Percentiles rank a stretch among this genome's conserved stretches.
phyloP scores from a whole-genome alignment of 73 alveolate genomes.

The Paramecium primaurelia region DNA sequence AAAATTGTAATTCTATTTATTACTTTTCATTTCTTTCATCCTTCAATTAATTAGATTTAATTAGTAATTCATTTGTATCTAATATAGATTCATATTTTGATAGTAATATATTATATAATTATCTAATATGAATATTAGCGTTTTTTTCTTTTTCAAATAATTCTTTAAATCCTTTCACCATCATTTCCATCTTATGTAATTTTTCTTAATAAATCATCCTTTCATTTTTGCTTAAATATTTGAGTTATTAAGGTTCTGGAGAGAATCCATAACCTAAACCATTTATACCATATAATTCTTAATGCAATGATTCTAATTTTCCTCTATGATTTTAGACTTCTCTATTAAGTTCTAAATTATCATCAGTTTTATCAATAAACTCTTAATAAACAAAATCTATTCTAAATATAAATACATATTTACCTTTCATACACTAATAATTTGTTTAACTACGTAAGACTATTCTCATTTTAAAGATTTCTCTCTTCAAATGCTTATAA shows the following conservation, averaged over 20 bases:
- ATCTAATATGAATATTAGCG: not conserved
- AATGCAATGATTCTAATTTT: slow-evolving; percentile 23
- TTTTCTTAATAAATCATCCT: slow-evolving; percentile 52
- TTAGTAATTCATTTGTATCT: slow-evolving; percentile 40
- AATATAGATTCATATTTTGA: not conserved
- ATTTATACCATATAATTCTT: slow-evolving; percentile 36
- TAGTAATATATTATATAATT: not conserved
- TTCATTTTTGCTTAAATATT: slow-evolving; percentile 43
- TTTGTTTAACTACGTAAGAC: not conserved
- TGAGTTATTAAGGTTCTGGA: slow-evolving; percentile 32
- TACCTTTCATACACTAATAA: slow-evolving; percentile 51
- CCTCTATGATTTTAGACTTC: slow-evolving; percentile 36
- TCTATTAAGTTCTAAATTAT: not conserved
- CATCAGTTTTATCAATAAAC: slow-evolving; percentile 16
- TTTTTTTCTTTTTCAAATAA: slow-evolving; percentile 50
- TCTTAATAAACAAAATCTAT: slow-evolving; percentile 20
- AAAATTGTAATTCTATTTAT: slow-evolving; percentile 27
- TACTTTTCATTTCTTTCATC: slow-evolving; percentile 14
- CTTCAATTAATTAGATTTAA: slow-evolving; percentile 9
- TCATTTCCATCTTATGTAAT: slow-evolving; percentile 51
- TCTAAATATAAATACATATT: not conserved
- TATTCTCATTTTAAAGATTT: slow-evolving; percentile 43
- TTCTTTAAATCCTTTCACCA: slow-evolving; percentile 55
- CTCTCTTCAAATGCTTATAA: slow-evolving; percentile 32
- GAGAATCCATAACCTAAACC: slow-evolving; percentile 46